Evolutionary conservation across 73 alveolate species (phyloP).

Genomic region (Paramecium caudatum): DNA sequence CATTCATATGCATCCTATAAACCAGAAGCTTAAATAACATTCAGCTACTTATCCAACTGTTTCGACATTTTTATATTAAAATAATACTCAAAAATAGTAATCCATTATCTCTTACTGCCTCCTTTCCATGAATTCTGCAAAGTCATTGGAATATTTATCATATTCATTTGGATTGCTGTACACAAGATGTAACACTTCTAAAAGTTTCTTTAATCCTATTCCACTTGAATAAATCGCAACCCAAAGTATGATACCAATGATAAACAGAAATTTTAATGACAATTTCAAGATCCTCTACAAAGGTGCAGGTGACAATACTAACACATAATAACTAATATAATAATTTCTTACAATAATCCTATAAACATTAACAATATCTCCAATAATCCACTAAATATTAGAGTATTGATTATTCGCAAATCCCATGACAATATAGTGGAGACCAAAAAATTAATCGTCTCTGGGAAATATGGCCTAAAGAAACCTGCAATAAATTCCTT

Average conservation of each 20-base stretch:
- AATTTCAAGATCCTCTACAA: neutral
- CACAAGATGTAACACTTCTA: neutral
- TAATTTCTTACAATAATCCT: neutral
- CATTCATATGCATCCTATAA: slow-evolving; percentile 95
- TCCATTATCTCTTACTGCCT: slow-evolving; percentile 16
- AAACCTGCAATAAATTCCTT: neutral
- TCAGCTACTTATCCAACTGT: slow-evolving; percentile 20
- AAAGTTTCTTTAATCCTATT: neutral
- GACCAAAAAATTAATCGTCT: neutral
- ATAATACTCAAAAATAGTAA: slow-evolving; percentile 21
- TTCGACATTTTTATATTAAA: too few species aligned
- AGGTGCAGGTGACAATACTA: neutral
- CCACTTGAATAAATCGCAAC: neutral
- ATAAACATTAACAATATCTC: neutral
- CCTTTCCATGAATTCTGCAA: neutral
- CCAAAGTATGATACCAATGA: neutral
- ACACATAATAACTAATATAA: neutral
- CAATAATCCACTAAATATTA: neutral
- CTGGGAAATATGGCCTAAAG: slow-evolving; percentile 18
- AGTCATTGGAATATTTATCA: slow-evolving; percentile 7
- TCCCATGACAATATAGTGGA: neutral
- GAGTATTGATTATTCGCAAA: neutral
- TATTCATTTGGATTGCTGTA: neutral
- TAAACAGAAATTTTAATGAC: neutral
- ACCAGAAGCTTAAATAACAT: slow-evolving; percentile 78